These are phyloP conservation scores for Pythium phragmitis DNA, from an alignment of 352 stramenopile species.

Conservation along the genomic window DNA sequence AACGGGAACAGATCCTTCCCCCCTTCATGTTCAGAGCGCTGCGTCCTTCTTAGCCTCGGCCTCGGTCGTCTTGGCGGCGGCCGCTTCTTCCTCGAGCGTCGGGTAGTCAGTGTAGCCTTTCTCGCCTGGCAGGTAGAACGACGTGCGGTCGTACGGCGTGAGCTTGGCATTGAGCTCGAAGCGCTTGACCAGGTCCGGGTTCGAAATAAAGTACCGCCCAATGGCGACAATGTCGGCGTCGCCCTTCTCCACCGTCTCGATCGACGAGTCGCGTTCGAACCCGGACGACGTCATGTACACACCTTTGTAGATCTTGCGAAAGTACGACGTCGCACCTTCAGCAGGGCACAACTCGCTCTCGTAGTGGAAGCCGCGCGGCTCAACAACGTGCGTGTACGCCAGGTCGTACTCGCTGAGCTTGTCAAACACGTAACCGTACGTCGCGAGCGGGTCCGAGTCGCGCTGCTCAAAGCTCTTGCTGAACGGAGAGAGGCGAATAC, in stretches of 20 bases:
- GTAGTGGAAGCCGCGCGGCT: constrained; percentile 51
- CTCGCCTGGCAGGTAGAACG: constrained; percentile 27
- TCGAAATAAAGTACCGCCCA: constrained; percentile 71
- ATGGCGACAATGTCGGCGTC: constrained; percentile 62
- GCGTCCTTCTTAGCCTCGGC: too few relatives aligned
- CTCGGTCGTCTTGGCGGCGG: not conserved
- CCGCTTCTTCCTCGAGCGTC: not conserved
- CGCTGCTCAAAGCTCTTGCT: constrained; percentile 23
- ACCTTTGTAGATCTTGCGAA: constrained; percentile 56
- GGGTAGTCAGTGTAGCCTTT: constrained; percentile 9
- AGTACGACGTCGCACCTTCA: constrained; percentile 32
- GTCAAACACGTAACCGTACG: constrained; percentile 50
- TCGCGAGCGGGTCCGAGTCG: constrained; percentile 12
- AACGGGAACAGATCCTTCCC: too few relatives aligned
- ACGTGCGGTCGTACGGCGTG: constrained; percentile 28
- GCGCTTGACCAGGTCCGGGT: constrained; percentile 63
- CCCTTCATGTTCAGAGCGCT: not conserved
- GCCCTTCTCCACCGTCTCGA: constrained; percentile 45
- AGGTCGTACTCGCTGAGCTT: constrained; percentile 58
- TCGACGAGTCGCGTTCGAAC: constrained; percentile 44
- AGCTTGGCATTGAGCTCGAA: constrained; percentile 27
- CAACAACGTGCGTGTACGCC: constrained; percentile 56
- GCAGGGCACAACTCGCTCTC: constrained; percentile 10
- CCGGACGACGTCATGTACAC: constrained; percentile 55
- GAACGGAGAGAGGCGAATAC: constrained; percentile 25